phyloP scores from a whole-genome alignment of 1,284 basidiomycete species.

The Ganoderma multipileum region DNA sequence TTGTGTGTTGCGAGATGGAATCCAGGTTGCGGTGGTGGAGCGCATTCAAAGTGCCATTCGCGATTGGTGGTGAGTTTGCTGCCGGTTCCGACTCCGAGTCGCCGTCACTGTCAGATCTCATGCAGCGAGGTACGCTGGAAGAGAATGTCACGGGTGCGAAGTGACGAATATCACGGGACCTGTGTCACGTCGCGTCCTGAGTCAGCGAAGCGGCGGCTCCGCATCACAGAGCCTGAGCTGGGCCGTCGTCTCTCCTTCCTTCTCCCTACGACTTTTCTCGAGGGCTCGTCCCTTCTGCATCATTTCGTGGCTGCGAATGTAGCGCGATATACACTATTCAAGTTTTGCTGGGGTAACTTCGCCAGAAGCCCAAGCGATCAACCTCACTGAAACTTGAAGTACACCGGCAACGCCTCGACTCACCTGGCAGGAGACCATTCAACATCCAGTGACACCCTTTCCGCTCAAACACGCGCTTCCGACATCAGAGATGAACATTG shows the following conservation, averaged over 20 bases:
- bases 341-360: too few species aligned
- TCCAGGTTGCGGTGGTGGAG: too few species aligned
- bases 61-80: too few species aligned
- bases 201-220: slow-evolving; percentile 25
- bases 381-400: not conserved
- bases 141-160: not conserved
- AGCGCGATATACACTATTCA: not conserved
- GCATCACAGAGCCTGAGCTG: too few species aligned
- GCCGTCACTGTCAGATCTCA: too few species aligned
- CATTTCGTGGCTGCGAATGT: not conserved
- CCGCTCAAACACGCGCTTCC: not conserved
- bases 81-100: too few species aligned
- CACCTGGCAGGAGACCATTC: not conserved
- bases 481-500: slow-evolving; percentile 13
- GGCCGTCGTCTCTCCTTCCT: not conserved
- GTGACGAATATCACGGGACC: slow-evolving; percentile 20
- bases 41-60: too few species aligned
- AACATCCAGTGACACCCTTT: not conserved
- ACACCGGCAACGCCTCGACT: not conserved
- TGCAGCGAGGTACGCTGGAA: too few species aligned
- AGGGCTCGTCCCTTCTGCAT: not conserved
- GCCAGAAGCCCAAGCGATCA: not conserved
- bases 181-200: slow-evolving; percentile 22
- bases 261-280: not conserved
- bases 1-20: too few species aligned